These are phyloP conservation scores for Teratosphaeria epicoccoides DNA, from an alignment of 2,329 filamentous ascomycete species.

Conservation along the genomic window DNA sequence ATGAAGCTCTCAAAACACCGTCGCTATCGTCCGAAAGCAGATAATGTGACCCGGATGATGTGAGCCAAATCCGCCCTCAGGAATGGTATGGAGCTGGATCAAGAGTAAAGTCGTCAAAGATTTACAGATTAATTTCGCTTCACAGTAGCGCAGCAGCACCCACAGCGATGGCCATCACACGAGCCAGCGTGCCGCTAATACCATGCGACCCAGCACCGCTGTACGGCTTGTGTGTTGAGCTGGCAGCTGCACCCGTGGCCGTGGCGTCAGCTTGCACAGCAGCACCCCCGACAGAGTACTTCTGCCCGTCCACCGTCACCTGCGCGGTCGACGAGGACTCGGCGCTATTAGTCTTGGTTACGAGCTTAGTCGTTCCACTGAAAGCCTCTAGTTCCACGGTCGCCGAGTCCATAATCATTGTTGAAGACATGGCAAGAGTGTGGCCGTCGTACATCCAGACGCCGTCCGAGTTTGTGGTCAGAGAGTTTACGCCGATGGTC, in stretches of 20 bases:
- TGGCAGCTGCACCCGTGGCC: not conserved
- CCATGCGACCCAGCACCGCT: not conserved
- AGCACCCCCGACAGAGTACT: conserved; percentile 2
- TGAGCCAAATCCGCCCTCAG: not conserved
- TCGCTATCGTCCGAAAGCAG: not conserved
- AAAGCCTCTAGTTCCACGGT: conserved; percentile 4
- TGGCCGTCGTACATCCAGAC: conserved; percentile 8
- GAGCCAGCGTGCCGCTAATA: not conserved
- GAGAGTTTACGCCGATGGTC: conserved; percentile 3
- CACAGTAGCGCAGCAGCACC: not conserved
- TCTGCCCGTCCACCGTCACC: conserved; percentile 6
- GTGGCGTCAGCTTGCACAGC: conserved; percentile 6
- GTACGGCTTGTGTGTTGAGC: not conserved
- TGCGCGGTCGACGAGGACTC: not conserved
- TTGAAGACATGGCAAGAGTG: conserved; percentile 5
- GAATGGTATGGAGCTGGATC: not conserved
- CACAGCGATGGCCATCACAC: not conserved
- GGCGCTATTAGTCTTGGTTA: not conserved
- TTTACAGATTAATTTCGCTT: not conserved
- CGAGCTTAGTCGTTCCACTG: conserved; percentile 5
- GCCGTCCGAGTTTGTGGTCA: conserved; percentile 8
- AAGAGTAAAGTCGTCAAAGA: not conserved
- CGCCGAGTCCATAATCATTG: conserved; percentile 5
- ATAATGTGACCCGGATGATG: no score
- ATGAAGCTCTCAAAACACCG: no score